Conservation (phyloP, 129 eudicot species). For the Escallonia herrerae region DNA sequence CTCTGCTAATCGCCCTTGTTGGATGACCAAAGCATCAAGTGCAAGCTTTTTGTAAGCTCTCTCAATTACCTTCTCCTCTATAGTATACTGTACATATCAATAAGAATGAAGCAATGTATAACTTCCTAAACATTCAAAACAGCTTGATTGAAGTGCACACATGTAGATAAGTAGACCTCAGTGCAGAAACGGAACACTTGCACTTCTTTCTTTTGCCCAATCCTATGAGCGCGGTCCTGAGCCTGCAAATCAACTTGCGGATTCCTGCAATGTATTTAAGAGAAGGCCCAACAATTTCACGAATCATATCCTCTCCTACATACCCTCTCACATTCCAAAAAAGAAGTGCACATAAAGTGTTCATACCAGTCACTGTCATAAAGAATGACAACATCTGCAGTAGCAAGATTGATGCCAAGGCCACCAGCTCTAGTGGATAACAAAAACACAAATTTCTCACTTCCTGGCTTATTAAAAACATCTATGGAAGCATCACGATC, state of each 20-base stretch:
- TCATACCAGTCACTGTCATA: conserved; percentile 98
- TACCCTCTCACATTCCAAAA: background rate
- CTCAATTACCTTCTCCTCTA: conserved; percentile 98
- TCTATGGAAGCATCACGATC: conserved; percentile 99
- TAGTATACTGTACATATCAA: conserved; percentile 55
- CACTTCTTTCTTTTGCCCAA: conserved; percentile 99
- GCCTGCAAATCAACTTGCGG: conserved; percentile 99
- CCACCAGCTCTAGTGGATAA: conserved; percentile 99
- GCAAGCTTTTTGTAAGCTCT: conserved; percentile 99
- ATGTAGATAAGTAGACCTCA: conserved; percentile 46
- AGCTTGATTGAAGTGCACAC: conserved; percentile 3
- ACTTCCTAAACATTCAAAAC: conserved; percentile 7
- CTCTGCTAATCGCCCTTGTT: conserved; percentile 97
- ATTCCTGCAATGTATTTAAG: conserved; percentile 48
- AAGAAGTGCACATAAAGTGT: background rate
- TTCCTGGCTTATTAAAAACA: conserved; percentile 92
- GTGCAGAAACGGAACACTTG: conserved; percentile 99
- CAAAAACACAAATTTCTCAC: conserved; percentile 89
- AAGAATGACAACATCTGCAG: conserved; percentile 97
- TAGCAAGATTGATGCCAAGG: conserved; percentile 99
- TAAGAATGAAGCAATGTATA: conserved; percentile 5
- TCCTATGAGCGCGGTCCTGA: conserved; percentile 97
- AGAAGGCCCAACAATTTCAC: conserved; percentile 1
- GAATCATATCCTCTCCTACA: no score
- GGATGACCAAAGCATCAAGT: conserved; percentile 97